Percentiles rank a stretch among this genome's conserved stretches.
phyloP scores from a whole-genome alignment of 768 basidiomycete genomes.

The Coprinopsis strossmayeri region DNA sequence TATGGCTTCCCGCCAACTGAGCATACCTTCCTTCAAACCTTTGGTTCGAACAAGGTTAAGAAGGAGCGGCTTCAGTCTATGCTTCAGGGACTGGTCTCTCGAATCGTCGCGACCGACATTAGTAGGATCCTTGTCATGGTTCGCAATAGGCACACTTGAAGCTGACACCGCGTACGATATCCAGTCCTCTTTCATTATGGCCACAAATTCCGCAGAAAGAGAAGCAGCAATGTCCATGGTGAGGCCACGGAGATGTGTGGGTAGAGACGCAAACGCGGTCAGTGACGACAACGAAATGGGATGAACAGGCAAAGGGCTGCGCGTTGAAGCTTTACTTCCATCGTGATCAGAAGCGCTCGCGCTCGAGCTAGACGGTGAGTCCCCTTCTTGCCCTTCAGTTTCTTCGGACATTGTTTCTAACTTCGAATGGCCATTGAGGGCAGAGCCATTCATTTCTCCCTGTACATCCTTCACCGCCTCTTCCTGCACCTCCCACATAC shows the following conservation, averaged over 20 bases:
- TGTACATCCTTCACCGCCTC: conserved; percentile 3
- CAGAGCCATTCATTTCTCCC: conserved; percentile 16
- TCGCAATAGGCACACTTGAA: not conserved
- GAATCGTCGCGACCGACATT: conserved; percentile 10
- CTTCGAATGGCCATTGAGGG: conserved; percentile 20
- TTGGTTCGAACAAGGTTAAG: conserved; percentile 71
- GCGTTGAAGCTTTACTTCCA: conserved; percentile 6
- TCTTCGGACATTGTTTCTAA: conserved; percentile 32
- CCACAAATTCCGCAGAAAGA: conserved; percentile 72
- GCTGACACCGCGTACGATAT: conserved; percentile 49
- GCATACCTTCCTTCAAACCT: conserved; percentile 59
- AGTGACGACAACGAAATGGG: conserved; percentile 61
- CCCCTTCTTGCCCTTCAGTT: conserved; percentile 18
- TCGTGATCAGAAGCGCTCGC: not conserved
- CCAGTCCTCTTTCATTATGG: conserved; percentile 48
- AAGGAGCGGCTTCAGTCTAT: conserved; percentile 65
- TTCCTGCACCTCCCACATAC: conserved; percentile 39
- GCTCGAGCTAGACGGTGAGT: not conserved
- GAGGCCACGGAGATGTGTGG: conserved; percentile 62
- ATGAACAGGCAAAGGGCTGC: conserved; percentile 15
- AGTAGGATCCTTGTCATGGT: not conserved
- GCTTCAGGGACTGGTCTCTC: conserved; percentile 41
- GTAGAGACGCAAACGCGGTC: conserved; percentile 68
- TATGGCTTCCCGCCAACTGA: conserved; percentile 67
- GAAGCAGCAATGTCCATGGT: conserved; percentile 72